Evolutionary conservation across 1,284 basidiomycete genomes (phyloP).

Genomic region (Pholiota adiposa): DNA sequence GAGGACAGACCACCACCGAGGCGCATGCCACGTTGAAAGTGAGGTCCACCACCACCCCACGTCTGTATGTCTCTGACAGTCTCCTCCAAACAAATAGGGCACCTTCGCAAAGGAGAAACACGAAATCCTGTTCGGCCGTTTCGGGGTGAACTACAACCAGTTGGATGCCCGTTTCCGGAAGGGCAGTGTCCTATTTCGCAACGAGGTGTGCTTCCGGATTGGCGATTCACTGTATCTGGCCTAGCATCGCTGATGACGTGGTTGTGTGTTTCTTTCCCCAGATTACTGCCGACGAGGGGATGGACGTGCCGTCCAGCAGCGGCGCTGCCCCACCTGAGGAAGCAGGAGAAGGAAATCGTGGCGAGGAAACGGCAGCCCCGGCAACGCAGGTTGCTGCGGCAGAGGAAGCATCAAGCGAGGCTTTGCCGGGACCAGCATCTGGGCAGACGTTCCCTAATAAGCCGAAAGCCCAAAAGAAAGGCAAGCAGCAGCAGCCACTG

Average conservation of each 20-base stretch:
- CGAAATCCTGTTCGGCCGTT: conserved; percentile 85
- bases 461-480: conserved; percentile 31
- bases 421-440: conserved; percentile 5
- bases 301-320: not conserved
- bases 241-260: not conserved
- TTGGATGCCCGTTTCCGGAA: conserved; percentile 81
- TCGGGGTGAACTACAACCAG: conserved; percentile 88
- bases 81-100: conserved; percentile 55
- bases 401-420: conserved; percentile 4
- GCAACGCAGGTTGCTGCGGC: not conserved
- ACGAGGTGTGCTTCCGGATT: conserved; percentile 30
- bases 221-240: not conserved
- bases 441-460: conserved; percentile 13
- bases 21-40: conserved; percentile 84
- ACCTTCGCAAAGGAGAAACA: conserved; percentile 90
- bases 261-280: not conserved
- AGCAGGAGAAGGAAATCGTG: conserved; percentile 1
- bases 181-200: conserved; percentile 84
- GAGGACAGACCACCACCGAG: conserved; percentile 75
- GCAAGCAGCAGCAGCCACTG: conserved; percentile 30
- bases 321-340: not conserved
- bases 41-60: conserved; percentile 13
- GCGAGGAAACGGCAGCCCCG: not conserved
- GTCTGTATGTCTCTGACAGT: conserved; percentile 5
- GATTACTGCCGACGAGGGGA: not conserved